Base-by-base conservation (phyloP, 768 basidiomycete genomes). In the Lactarius hatsudake region DNA sequence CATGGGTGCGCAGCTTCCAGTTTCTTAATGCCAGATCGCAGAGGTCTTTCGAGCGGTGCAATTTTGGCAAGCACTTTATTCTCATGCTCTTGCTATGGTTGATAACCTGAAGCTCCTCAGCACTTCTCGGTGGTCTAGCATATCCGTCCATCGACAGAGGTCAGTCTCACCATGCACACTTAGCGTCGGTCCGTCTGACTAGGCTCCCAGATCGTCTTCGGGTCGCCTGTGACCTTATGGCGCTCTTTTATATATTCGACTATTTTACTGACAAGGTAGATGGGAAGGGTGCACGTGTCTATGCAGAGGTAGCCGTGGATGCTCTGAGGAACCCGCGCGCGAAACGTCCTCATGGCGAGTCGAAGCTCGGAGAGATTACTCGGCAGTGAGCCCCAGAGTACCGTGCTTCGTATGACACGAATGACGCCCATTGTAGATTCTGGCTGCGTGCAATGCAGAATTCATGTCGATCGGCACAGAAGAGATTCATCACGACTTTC, bases 171-270 rank as follows among this genome's bases (percentile, higher is more conserved):
- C 23, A 12, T 5, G 7, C 2, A 26, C n/a, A 7, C 6, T 18
- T 53, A 53, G 17, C 53, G 6, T 30, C 26, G 17, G 38, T 56
- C 15, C 53, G 10, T 60, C 58, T 51, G 28, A 38, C 28, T 43
- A 36, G 18, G 56, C 12, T 36, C 58, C 5, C 55, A 70, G 76
- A 77, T 72, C 36, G 75, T 70, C 54, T 72, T 26, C 76, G 81
- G 17, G 74, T 77, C 15, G 78, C 75, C 8, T 82, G 83, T 61
- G 84, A 85, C 64, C 72, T 85, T 59, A 84, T 86, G 81, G 79
- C 82, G 45, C 67, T 84, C 7, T 78, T 83, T 70, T 85, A 82
- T 69, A 64, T 84, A 48, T 76, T 81, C 69, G 85, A 86, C 70
- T 81, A 84, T 70, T 79, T 81, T 66, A 80, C 83, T 7, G 85